Evolutionary conservation across 495 filamentous ascomycete genomes (phyloP).

Genomic region (Hyaloscypha hepaticicola): DNA sequence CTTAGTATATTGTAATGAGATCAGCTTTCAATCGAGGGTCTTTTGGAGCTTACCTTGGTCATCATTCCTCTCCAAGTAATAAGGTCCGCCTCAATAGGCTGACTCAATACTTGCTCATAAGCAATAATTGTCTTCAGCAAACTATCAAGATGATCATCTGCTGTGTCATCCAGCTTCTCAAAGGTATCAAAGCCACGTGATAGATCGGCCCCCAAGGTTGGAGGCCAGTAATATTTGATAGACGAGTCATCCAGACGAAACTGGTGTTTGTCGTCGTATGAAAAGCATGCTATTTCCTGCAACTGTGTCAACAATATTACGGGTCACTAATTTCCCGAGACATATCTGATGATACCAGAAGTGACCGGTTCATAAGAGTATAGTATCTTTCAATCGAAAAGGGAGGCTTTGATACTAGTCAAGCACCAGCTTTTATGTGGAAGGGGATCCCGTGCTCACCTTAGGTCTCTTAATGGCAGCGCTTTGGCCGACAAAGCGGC

Average conservation of each 20-base stretch:
- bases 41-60: conserved; percentile 72
- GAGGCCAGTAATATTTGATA: conserved; percentile 84
- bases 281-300: conserved; percentile 87
- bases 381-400: background rate
- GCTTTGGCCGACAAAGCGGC: conserved; percentile 58
- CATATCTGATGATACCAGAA: background rate
- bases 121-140: conserved; percentile 73
- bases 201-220: conserved; percentile 67
- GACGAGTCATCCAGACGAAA: conserved; percentile 75
- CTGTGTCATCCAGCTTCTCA: conserved; percentile 73
- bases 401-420: background rate
- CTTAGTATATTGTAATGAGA: conserved; percentile 9
- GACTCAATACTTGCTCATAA: conserved; percentile 64
- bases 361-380: background rate
- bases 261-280: conserved; percentile 79
- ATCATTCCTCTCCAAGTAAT: conserved; percentile 98
- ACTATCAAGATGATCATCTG: conserved; percentile 85
- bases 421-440: background rate
- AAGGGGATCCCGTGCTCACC: conserved; percentile 40
- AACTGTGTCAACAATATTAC: conserved; percentile 3
- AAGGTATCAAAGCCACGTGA: conserved; percentile 81
- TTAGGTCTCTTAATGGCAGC: conserved; percentile 67
- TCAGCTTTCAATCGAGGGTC: background rate
- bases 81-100: conserved; percentile 71
- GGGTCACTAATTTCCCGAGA: background rate